Evolutionary conservation across 2,329 filamentous ascomycete species (phyloP), one percentile per base, ranked within the genome.

Genomic region (Venturiaceae sp.): DNA sequence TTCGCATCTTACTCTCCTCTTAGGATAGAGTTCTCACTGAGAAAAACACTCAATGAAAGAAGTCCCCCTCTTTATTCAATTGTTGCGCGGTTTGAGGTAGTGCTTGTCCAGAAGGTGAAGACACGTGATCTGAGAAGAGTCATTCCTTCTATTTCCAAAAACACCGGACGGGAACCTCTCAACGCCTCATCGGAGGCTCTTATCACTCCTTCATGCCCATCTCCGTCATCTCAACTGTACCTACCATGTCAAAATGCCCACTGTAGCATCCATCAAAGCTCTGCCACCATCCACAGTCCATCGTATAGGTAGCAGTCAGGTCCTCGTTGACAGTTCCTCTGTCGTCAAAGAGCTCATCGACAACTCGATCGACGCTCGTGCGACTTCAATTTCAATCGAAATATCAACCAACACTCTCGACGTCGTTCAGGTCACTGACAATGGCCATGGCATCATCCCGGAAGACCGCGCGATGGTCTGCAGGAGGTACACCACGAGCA

Each of bases 301-400:
- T 7, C 57, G 23, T 11, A 44, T 92, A 6, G 80, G 83, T 36
- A 83, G 86, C 7, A 76, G 81, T 2, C 76, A 84, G 63, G 77
- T 79, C 50, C 77, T 91, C 54, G 75, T 79, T 5, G 81, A 82
- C 7, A 79, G 87, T 0, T 72, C 76, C 13, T 79, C 81, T 11
- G 72, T 89, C 2, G 80, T 90, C 64, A 92, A 92, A 67, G 88
- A 92, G 70, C 81, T 92, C 3, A 70, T 92, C 33, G 88, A 92
- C 64, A 92, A 92, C 69, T 79, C 87, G 46, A 78, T 92, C 21
- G 88, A 92, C 69, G 86, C 87, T 7, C 75, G 79, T 56, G 86
- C 88, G 13, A 86, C 80, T 1, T 79, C 78, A 1, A 75, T 92
- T 59, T 82, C 87, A 56, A 73, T 92, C 26, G 72, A 82, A 30